These are phyloP conservation scores for Ceratobasidium theobromae DNA, from an alignment of 1,284 basidiomycete species.

Conservation along the genomic window DNA sequence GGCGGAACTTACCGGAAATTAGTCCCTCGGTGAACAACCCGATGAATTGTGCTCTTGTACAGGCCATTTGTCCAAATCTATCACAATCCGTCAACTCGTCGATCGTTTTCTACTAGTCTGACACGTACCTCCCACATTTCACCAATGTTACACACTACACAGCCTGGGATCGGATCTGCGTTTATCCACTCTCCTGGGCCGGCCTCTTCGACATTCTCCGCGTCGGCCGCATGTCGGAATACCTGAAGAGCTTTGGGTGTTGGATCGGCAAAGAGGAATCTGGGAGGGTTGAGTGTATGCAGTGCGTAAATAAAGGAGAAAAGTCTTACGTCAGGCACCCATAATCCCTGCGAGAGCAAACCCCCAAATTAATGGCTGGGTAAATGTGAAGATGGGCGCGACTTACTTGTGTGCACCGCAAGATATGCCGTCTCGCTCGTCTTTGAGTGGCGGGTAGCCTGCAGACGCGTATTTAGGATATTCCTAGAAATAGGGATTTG, in stretches of 20 bases:
- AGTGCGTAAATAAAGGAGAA: constrained; percentile 30
- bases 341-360: constrained; percentile 60
- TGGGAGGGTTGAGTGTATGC: constrained; percentile 41
- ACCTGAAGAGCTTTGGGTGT: constrained; percentile 80
- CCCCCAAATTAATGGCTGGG: constrained; percentile 1
- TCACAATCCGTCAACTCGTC: too few relatives aligned
- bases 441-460: constrained; percentile 84
- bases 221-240: constrained; percentile 56
- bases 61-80: constrained; percentile 81
- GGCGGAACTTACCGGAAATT: constrained; percentile 76
- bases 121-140: constrained; percentile 59
- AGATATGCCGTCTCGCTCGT: constrained; percentile 72
- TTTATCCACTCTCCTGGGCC: constrained; percentile 67
- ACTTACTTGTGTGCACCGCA: constrained; percentile 80
- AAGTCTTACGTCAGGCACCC: constrained; percentile 74
- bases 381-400: neutral
- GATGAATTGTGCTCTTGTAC: constrained; percentile 74
- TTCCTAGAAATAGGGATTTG: neutral
- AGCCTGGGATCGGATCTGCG: constrained; percentile 74
- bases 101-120: too few relatives aligned
- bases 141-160: constrained; percentile 80
- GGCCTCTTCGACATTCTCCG: constrained; percentile 44
- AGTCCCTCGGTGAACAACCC: constrained; percentile 68
- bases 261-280: constrained; percentile 77
- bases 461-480: constrained; percentile 1